Evolutionary conservation across 225 moss, liverwort and hornwort species (phyloP), one percentile per base, ranked within the genome.

Genomic region (Polytrichum commune): DNA sequence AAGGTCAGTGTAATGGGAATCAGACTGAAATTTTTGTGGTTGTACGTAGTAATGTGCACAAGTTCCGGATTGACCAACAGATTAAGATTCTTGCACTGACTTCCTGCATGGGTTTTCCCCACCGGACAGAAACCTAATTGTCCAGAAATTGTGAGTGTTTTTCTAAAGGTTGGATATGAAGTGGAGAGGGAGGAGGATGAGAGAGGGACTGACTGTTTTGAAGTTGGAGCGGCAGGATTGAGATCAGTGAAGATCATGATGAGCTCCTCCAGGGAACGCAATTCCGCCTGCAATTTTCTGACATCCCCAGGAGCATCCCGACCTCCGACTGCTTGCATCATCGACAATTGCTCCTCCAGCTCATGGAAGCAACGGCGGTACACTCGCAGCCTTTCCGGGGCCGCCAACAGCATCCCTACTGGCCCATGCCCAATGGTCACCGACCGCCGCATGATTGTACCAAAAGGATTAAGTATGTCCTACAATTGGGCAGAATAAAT

Each of bases 211-310:
- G 38, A 89, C 89, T 87, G 80, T 77, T 81, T 82, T 57, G 66
- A 73, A 25, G 65, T 58, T 67, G 75, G 60, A 53, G 72, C 65
- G 8, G 74, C 72, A 26, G 84, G 75, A 60, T 78, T 85, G 53
- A 90, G 76, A 74, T 84, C 82, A 70, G 90, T 84, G 79, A 90
- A 90, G 74, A 82, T 70, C 74, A 90, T 85, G 72, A 90, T 88
- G 57, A 90, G 82, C 60, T 90, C 90, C 78, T 90, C 90, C 80
- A 90, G 68, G 70, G 66, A 80, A 18, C 80, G 78, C 63, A 88
- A 57, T 69, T 90, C 90, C 63, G 73, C 77, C 55, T 83, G 82
- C 77, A 90, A 66, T 26, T 9, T 62, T 19, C 73, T 80, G 55
- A 64, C 63, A 22, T 87, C 84, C 18, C 62, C 20, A 46, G 46